Percentiles rank a stretch among this genome's conserved stretches.
Conservation (phyloP, 2,329 filamentous ascomycete species). For the Paracamarosporium sp. region DNA sequence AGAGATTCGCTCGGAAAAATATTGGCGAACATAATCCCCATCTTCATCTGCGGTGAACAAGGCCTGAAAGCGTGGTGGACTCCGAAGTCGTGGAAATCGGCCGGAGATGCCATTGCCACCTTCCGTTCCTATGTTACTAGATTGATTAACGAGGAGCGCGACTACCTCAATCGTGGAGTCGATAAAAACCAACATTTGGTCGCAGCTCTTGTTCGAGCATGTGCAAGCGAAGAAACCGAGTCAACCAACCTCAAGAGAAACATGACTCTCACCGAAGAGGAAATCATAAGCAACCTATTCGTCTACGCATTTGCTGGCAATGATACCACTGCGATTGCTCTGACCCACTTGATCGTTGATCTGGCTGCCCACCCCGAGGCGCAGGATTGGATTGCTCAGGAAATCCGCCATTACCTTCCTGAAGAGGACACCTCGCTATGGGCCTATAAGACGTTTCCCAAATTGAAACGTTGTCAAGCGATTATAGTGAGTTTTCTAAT, state of each 20-base stretch:
- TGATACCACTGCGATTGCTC: conserved; percentile 57
- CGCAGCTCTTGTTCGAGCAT: conserved; percentile 1
- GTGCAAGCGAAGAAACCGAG: conserved; percentile 9
- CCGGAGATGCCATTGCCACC: too few relatives aligned
- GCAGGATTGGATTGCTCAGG: conserved; percentile 56
- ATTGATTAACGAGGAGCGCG: too few relatives aligned
- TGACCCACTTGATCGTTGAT: conserved; percentile 49
- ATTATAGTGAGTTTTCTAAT: too few relatives aligned
- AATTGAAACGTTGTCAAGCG: conserved; percentile 51
- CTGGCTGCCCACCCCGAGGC: conserved; percentile 54
- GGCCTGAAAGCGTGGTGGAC: too few relatives aligned
- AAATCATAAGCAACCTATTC: conserved; percentile 53
- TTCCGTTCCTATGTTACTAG: too few relatives aligned
- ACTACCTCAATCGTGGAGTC: too few relatives aligned
- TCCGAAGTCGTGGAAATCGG: too few relatives aligned
- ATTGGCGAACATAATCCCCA: too few relatives aligned
- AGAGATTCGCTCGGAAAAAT: too few relatives aligned
- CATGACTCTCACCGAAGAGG: conserved; percentile 3
- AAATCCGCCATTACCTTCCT: conserved; percentile 33
- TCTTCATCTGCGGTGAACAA: too few relatives aligned
- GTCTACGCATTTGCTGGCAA: conserved; percentile 59
- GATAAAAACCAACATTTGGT: too few relatives aligned
- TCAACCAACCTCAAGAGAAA: neutral
- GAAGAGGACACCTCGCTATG: conserved; percentile 25
- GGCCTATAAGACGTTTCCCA: conserved; percentile 51